phyloP scores from a whole-genome alignment of 345 rosid species.

The Isatis tinctoria region DNA sequence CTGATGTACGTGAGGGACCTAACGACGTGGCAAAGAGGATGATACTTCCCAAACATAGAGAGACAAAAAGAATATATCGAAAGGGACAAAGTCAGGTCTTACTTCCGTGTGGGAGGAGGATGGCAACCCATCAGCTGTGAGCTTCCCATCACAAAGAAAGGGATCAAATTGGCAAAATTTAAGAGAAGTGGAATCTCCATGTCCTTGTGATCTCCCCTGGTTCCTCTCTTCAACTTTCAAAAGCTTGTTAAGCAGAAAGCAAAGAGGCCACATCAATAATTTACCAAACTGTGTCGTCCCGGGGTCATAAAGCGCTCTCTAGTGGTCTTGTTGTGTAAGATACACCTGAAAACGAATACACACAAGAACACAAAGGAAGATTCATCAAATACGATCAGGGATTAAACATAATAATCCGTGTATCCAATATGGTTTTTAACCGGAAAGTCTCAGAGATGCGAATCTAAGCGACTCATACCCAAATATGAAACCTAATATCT shows the following conservation, averaged over 20 bases:
- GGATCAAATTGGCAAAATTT: conserved; percentile 30
- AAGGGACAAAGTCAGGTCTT: conserved; percentile 20
- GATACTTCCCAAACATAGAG: not conserved
- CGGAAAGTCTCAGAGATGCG: no score
- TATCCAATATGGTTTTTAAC: no score
- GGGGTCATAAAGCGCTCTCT: not conserved
- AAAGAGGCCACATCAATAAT: conserved; percentile 63
- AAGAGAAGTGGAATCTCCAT: conserved; percentile 9
- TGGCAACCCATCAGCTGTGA: conserved; percentile 33
- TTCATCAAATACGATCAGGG: not conserved
- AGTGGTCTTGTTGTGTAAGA: not conserved
- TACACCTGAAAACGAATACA: conserved; percentile 18
- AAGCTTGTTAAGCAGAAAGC: conserved; percentile 55
- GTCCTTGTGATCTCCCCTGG: conserved; percentile 26
- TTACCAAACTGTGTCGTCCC: conserved; percentile 2
- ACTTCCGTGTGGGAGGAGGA: conserved; percentile 48
- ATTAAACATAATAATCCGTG: no score
- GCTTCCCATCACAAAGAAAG: conserved; percentile 28
- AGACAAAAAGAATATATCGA: not conserved
- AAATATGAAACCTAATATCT: not conserved
- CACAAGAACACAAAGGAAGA: not conserved
- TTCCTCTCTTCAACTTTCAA: conserved; percentile 45
- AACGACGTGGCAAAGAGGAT: not conserved
- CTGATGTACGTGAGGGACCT: conserved; percentile 88
- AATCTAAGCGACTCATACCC: not conserved